Evolutionary conservation across 352 stramenopile genomes (phyloP).

Genomic region (Globisporangium cystogenes): DNA sequence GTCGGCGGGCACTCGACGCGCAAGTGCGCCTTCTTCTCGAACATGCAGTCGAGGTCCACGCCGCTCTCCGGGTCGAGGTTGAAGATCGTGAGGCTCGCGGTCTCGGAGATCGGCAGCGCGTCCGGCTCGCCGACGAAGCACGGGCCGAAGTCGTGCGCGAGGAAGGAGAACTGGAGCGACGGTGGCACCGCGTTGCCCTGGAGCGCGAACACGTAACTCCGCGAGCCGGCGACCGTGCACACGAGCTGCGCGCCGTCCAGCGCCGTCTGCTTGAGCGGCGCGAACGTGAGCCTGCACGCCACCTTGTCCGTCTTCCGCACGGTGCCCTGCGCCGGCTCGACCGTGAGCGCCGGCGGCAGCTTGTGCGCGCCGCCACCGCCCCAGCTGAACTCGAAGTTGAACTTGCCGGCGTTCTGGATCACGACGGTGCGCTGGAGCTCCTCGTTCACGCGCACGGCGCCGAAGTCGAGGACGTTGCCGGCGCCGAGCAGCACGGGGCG

Average conservation of each 20-base stretch:
- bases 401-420: conserved; percentile 92
- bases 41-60: conserved; percentile 88
- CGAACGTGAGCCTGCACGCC: conserved; percentile 68
- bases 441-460: conserved; percentile 83
- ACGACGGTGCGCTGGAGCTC: conserved; percentile 50
- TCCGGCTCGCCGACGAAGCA: conserved; percentile 89
- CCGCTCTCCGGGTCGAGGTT: conserved; percentile 83
- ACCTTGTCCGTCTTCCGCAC: conserved; percentile 88
- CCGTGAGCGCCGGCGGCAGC: conserved; percentile 33
- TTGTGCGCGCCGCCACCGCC: conserved; percentile 23
- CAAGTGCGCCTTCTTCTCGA: conserved; percentile 84
- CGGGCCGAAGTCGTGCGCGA: conserved; percentile 86
- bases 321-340: conserved; percentile 75
- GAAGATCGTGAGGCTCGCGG: conserved; percentile 55
- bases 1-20: conserved; percentile 82
- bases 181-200: conserved; percentile 76
- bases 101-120: conserved; percentile 46
- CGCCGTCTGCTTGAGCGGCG: conserved; percentile 61
- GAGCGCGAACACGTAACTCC: conserved; percentile 75
- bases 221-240: conserved; percentile 85
- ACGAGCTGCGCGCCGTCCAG: conserved; percentile 66
- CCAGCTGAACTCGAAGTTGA: conserved; percentile 94
- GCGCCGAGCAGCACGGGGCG: conserved; percentile 19
- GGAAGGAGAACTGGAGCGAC: conserved; percentile 88
- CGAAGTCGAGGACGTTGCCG: conserved; percentile 80